Base-by-base conservation (phyloP, 148 eudicot species). In the Camellia japonica region DNA sequence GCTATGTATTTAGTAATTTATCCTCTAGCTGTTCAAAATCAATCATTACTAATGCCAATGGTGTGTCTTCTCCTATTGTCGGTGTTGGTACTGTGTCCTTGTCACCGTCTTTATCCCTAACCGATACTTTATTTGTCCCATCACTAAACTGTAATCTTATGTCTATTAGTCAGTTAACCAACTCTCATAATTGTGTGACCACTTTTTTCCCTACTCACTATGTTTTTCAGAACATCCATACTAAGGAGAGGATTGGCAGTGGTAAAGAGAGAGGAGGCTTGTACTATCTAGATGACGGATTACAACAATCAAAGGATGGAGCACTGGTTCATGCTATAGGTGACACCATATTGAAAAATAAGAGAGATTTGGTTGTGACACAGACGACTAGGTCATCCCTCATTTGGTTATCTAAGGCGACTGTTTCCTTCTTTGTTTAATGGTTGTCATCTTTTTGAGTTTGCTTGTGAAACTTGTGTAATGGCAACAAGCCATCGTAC, bases 201-300 rank as follows among this genome's bases (percentile, higher is more conserved):
- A 42, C 19, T n/a, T 67, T 67, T 67, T 67, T 67, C 6, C 46
- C 46, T 42, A 67, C 43, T 6, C 56, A 52, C 56, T 52, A 0
- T 52, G 11, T 52, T 52, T 52, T 52, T 52, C 56, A 52, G 4
- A 8, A 67, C 71, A 67, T 67, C 71, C 46, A 67, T 67, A 67
- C 71, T 46, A 67, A 67, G 71, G 71, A 67, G 71, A 67, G 71
- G 71, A 67, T 67, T 67, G 46, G 71, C 42, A 67, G 46, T 67
- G 64, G 64, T 60, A 60, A 19, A 67, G 14, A 42, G 2, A 42
- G 42, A n/a, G 71, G 71, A 67, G 42, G 38, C 38, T 30, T 30
- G 38, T 30, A 30, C 38, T 30, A 30, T 30, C 38, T 30, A 30
- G 38, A 30, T n/a, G 71, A 67, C 19, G 46, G 71, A n/a, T 67